Evolutionary conservation across 768 basidiomycete species (phyloP), one percentile per base, ranked within the genome.

Genomic region (Pleurotus cornucopiae): DNA sequence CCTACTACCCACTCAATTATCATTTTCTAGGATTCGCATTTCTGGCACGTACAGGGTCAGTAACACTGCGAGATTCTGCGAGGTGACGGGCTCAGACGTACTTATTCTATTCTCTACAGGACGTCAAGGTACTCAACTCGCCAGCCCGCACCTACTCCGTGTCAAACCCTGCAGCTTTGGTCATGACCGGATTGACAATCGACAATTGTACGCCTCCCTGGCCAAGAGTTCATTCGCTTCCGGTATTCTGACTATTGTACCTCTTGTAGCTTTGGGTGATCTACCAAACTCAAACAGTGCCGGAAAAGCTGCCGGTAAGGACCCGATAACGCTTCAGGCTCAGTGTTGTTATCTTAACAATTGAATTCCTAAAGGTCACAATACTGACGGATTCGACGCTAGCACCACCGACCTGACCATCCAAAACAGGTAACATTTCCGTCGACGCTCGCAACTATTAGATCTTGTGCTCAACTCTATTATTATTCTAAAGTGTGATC

Each of bases 301-400:
- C 4, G 78, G 81, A 7, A 51, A 56, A 18, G 59, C 82, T 16
- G 83, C 83, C 23, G 73, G 71, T 67, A 55, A 48, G 56, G 46
- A 12, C 11, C 30, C 30, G 30, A 34, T 11, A 34, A 11, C 30
- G 11, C 30, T 34, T 34, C 9, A 34, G 9, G 9, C 30, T 2
- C 30, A 11, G 9, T 3, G 30, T 34, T 34, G 30, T 34, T 34
- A 34, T 34, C 30, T 34, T 44, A 49, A 21, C 30, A 4, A 25
- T 49, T 41, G 20, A 9, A 48, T 55, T 40, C 41, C 5, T 4
- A 3, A 30, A 69, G 79, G 72, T 21, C 76, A 64, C 61, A 82
- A 82, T 58, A 82, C 78, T 1, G 80, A 82, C 40, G 80, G 77
- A 12, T 81, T 82, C 44, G 80, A 81, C 49, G 63, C 71, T 54